These are phyloP conservation scores for Coniferiporia sulphurascens DNA, from an alignment of 1,284 basidiomycete genomes.

Conservation along the genomic window DNA sequence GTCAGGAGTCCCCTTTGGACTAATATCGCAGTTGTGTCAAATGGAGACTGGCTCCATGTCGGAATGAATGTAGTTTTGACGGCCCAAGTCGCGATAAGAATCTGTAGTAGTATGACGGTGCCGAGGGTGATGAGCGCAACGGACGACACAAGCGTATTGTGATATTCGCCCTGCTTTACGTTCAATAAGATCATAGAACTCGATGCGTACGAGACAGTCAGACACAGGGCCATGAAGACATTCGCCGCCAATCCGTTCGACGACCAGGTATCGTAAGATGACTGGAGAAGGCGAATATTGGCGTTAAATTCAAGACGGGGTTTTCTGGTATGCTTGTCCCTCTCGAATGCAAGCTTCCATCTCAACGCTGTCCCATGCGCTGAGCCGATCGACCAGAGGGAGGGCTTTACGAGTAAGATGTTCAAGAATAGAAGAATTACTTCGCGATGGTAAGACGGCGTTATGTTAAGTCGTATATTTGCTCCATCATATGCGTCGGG, in stretches of 20 bases:
- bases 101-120: background rate
- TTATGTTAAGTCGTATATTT: background rate
- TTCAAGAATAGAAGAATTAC: conserved; percentile 1
- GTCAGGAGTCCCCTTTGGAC: background rate
- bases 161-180: background rate
- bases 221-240: background rate
- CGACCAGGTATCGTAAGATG: background rate
- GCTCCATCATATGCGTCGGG: background rate
- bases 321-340: background rate
- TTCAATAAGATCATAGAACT: conserved; percentile 1
- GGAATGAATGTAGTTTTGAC: background rate
- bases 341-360: background rate
- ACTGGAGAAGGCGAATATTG: background rate
- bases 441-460: background rate
- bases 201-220: background rate
- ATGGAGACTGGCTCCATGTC: conserved; percentile 5
- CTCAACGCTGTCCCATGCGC: background rate
- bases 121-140: background rate
- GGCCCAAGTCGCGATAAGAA: background rate
- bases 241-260: background rate
- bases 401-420: conserved; percentile 1
- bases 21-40: background rate
- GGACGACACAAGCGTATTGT: background rate
- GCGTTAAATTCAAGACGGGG: background rate
- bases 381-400: background rate